Evolutionary conservation across 1,284 basidiomycete species (phyloP), one percentile per base, ranked within the genome.

Genomic region (Sporisorium graminicola): DNA sequence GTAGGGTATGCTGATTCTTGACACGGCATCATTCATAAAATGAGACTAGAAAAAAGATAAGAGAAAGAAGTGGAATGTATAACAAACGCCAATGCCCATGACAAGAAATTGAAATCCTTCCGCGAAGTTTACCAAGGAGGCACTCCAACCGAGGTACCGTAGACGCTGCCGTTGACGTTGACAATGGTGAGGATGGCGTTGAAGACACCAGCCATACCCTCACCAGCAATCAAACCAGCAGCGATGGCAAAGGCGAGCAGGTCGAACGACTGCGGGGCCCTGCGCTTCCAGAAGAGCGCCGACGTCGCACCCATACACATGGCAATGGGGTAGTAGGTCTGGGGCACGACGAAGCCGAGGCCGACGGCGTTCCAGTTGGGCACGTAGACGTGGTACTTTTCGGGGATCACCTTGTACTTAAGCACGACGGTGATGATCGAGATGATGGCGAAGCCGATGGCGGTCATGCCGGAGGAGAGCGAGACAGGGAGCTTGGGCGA

Each of bases 351-450:
- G 79, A 90, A 90, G 47, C 88, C 90, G 33, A 89, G 84, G 55
- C 88, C 88, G 79, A 91, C 86, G 43, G 90, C 90, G 82, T 90
- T 91, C 89, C 90, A 91, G 88, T 91, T 91, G 51, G 90, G 90
- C 22, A 91, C 86, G 65, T 86, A 91, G 50, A 77, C 79, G 74
- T 88, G 88, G 85, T 90, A 89, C 78, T 88, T 89, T 80, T 87
- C 87, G 18, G 90, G 90, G 57, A 91, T 86, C 78, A 87, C 87
- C 65, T 86, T 86, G 85, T 90, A 87, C 85, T 90, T 90, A 54
- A 87, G 85, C 37, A 90, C 68, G 24, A 90, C 87, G 26, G 87
- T 90, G 55, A 87, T 82, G 33, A 90, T 65, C 29, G 90, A 87
- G 31, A 87, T 86, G 58, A 89, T 52, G 14, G 87, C 87, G 54